Evolutionary conservation across 257 asterid genomes (phyloP), one percentile per base, ranked within the genome.

Genomic region (Pogostemon cablin): DNA sequence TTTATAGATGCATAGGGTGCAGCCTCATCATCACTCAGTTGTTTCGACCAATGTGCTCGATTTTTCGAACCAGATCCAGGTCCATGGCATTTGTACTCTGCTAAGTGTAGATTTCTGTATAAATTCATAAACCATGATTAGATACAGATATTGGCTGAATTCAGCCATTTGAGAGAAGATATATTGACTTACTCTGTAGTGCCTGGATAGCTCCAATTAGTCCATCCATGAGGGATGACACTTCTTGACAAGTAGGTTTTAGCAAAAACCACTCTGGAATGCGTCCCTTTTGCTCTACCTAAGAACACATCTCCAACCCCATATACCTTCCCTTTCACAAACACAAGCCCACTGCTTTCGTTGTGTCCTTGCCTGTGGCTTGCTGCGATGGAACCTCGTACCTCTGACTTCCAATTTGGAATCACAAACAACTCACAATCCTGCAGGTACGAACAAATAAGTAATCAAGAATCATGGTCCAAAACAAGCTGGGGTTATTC

Each of bases 21-120:
- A 9, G 86, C 91, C 76, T 89, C 95, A 67, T 80, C 72, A n/a
- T 89, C 87, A 48, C 55, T 74, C 35, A 89, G 78, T 54, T 82
- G 97, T 70, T 86, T 91, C 8, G 95, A 80, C 96, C 95, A 91
- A 34, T 76, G 63, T 2, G 88, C 90, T 0, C 97, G 84, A 10
- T 77, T 76, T n/a, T 69, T 42, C 4, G 81, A 66, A 43, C 55
- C 63, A 0, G 95, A 76, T 10, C 97, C 97, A 0, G 97, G 97
- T 10, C 97, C 97, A 3, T 77, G 86, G 9, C 95, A 86, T 35
- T 78, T 83, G 25, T 86, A 87, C 74, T 91, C 96, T 4, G 88
- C 97, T 7, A 84, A 90, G 78, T 87, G 81, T 6, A 87, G 53
- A 35, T 84, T 81, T 39, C 96, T 91, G 86, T 68, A 62, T 38